Percentiles rank a stretch among this genome's conserved stretches.
phyloP scores from a whole-genome alignment of 2,329 filamentous ascomycete species.

The Trichophyton verrucosum region DNA sequence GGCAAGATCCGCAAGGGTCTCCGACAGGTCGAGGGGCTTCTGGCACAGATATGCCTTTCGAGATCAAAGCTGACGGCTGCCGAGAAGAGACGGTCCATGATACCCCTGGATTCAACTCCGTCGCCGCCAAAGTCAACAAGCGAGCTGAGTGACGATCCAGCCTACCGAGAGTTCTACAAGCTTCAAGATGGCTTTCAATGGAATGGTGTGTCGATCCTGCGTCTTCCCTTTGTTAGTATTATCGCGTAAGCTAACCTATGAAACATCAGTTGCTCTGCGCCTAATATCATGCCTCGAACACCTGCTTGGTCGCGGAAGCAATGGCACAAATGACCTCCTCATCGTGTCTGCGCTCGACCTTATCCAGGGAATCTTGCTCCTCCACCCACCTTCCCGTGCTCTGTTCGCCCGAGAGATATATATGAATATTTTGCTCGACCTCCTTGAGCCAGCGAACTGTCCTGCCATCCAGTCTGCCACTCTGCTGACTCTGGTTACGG shows the following conservation, averaged over 20 bases:
- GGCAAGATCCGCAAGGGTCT: constrained; percentile 86
- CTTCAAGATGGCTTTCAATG: constrained; percentile 95
- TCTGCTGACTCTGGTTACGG: constrained; percentile 77
- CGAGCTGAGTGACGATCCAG: constrained; percentile 67
- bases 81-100: constrained; percentile 33
- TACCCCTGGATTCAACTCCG: constrained; percentile 28
- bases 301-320: constrained; percentile 66
- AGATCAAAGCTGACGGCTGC: constrained; percentile 27
- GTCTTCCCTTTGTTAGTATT: background rate
- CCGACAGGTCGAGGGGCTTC: constrained; percentile 81
- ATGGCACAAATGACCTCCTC: constrained; percentile 73
- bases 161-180: constrained; percentile 92
- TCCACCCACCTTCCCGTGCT: constrained; percentile 79
- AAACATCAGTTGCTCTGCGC: constrained; percentile 56
- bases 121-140: constrained; percentile 49
- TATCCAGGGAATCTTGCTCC: constrained; percentile 72
- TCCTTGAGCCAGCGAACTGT: constrained; percentile 84
- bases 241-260: background rate
- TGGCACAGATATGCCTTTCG: constrained; percentile 87
- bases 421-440: constrained; percentile 93
- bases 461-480: constrained; percentile 84
- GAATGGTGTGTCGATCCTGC: constrained; percentile 48
- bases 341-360: constrained; percentile 81
- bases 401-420: constrained; percentile 81
- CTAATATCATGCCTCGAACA: constrained; percentile 76